These are phyloP conservation scores for Rhamnella rubrinervis DNA, from an alignment of 331 rosid species.

Conservation along the genomic window DNA sequence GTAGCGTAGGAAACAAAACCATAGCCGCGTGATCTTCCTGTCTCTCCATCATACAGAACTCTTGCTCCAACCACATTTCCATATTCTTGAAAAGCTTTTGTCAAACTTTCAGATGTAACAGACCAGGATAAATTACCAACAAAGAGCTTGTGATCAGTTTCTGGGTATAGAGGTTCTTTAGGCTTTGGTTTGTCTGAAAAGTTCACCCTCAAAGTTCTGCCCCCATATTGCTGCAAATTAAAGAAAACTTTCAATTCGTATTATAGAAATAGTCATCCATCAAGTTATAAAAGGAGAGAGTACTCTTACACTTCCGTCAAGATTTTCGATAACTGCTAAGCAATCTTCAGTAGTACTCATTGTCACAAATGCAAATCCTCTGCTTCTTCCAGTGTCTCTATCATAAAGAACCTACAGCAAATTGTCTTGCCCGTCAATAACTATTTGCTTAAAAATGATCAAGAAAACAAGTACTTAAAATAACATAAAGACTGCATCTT, in stretches of 20 bases:
- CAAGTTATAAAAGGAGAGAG: neutral
- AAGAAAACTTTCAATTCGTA: conserved; percentile 6
- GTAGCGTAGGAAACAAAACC: conserved; percentile 82
- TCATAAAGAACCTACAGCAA: conserved; percentile 72
- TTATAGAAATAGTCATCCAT: neutral
- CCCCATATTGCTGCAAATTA: conserved; percentile 66
- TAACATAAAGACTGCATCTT: neutral
- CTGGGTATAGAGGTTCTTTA: conserved; percentile 83
- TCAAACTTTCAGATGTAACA: conserved; percentile 72
- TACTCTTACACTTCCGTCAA: conserved; percentile 75
- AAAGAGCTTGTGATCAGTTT: conserved; percentile 75
- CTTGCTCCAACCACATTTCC: conserved; percentile 92
- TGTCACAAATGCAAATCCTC: conserved; percentile 98
- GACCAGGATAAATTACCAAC: conserved; percentile 93
- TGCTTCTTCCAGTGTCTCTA: conserved; percentile 71
- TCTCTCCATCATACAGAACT: conserved; percentile 80
- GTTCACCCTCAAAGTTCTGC: conserved; percentile 85
- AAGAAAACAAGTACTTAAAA: neutral
- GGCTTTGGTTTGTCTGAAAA: conserved; percentile 81
- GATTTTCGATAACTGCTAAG: conserved; percentile 58
- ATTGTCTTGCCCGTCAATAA: neutral
- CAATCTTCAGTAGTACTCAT: conserved; percentile 85
- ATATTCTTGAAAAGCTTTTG: conserved; percentile 68
- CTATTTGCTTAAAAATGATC: neutral
- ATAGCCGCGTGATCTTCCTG: conserved; percentile 87